phyloP scores from a whole-genome alignment of 2,329 filamentous ascomycete genomes.

The Venturia nashicola region DNA sequence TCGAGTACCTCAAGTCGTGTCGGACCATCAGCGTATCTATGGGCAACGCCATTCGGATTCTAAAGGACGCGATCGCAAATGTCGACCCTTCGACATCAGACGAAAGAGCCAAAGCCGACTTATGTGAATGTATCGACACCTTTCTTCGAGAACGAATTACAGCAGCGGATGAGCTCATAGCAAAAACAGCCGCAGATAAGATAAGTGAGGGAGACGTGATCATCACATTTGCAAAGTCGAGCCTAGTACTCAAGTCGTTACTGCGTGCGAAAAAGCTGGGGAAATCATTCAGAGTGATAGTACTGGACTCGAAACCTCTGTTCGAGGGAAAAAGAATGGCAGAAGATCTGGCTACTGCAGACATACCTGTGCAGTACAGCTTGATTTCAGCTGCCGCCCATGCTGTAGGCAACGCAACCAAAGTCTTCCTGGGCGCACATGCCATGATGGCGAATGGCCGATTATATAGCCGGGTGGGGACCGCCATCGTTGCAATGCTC shows the following conservation, averaged over 20 bases:
- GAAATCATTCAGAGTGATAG: slow-evolving; percentile 68
- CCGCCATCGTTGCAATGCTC: slow-evolving; percentile 73
- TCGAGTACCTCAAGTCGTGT: slow-evolving; percentile 86
- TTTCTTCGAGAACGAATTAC: slow-evolving; percentile 87
- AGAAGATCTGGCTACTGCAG: slow-evolving; percentile 53
- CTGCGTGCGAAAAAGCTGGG: slow-evolving; percentile 57
- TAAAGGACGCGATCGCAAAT: slow-evolving; percentile 85
- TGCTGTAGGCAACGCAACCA: slow-evolving; percentile 57
- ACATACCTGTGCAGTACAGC: slow-evolving; percentile 64
- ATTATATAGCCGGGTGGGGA: slow-evolving; percentile 78
- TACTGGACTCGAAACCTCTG: slow-evolving; percentile 65
- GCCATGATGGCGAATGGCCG: slow-evolving; percentile 93
- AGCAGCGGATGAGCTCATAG: slow-evolving; percentile 76
- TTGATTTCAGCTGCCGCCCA: slow-evolving; percentile 67
- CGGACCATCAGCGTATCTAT: slow-evolving; percentile 94
- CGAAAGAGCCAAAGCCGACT: slow-evolving; percentile 57
- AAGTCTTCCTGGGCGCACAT: slow-evolving; percentile 76
- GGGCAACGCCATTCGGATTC: slow-evolving; percentile 89
- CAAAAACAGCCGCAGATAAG: slow-evolving; percentile 59
- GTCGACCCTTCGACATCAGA: slow-evolving; percentile 75
- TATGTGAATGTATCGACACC: slow-evolving; percentile 71
- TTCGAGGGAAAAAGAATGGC: slow-evolving; percentile 63
- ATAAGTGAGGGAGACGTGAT: slow-evolving; percentile 72
- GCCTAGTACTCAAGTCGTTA: slow-evolving; percentile 73
- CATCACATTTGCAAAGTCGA: slow-evolving; percentile 76